phyloP scores from a whole-genome alignment of 768 basidiomycete genomes.

The Naganishia kalamii region DNA sequence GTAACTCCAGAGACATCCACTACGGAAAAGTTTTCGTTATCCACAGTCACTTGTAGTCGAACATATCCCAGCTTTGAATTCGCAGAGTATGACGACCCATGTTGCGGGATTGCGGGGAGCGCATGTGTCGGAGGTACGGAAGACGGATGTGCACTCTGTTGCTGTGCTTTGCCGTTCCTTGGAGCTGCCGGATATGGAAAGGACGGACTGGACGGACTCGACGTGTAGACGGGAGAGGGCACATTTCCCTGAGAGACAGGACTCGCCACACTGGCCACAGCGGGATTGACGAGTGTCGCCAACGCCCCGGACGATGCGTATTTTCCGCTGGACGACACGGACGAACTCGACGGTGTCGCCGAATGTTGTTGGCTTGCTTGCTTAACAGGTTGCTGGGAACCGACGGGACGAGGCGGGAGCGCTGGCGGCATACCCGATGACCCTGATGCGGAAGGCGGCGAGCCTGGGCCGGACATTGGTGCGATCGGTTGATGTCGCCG shows the following conservation, averaged over 20 bases:
- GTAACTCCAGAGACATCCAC: conserved; percentile 43
- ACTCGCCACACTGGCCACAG: not conserved
- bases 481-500: not conserved
- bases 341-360: not conserved
- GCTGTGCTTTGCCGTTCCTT: not conserved
- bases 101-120: conserved; percentile 9
- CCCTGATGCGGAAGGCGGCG: not conserved
- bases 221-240: conserved; percentile 1
- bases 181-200: not conserved
- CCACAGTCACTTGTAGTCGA: conserved; percentile 41
- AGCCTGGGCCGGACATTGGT: not conserved
- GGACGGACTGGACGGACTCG: conserved; percentile 10
- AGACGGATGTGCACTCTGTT: not conserved
- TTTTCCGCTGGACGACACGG: not conserved
- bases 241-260: not conserved
- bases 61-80: conserved; percentile 24
- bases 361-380: not conserved
- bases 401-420: not conserved
- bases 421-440: not conserved
- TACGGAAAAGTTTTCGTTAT: conserved; percentile 43
- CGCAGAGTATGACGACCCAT: not conserved
- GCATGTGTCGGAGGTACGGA: not conserved
- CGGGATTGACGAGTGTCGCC: not conserved
- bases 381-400: not conserved
- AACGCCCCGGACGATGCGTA: not conserved